These are phyloP conservation scores for Aureobasidium melanogenum DNA, from an alignment of 2,329 filamentous ascomycete species.

Conservation along the genomic window DNA sequence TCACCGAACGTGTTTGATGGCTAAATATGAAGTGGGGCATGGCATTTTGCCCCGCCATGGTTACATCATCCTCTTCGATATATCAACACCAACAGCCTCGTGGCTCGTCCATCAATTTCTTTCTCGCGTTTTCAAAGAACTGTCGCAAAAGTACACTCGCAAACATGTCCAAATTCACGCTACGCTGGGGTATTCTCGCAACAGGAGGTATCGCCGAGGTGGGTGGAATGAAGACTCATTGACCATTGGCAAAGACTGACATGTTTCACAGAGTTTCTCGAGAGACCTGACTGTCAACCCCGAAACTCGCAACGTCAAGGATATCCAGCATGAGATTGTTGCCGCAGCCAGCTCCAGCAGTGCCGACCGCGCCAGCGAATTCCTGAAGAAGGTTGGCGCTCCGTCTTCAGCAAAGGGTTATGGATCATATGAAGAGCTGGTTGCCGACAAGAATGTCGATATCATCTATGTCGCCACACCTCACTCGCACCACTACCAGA, in stretches of 20 bases:
- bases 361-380: slow-evolving; percentile 57
- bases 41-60: slow-evolving; percentile 4
- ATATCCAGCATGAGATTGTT: slow-evolving; percentile 67
- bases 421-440: slow-evolving; percentile 73
- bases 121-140: not conserved
- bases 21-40: not conserved
- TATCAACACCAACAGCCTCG: not conserved
- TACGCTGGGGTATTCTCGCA: slow-evolving; percentile 37
- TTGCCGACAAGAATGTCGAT: slow-evolving; percentile 68
- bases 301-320: slow-evolving; percentile 55
- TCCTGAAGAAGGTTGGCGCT: slow-evolving; percentile 63
- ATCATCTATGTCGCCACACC: slow-evolving; percentile 86
- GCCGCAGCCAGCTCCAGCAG: slow-evolving; percentile 75
- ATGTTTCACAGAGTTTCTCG: slow-evolving; percentile 41
- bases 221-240: too few species aligned
- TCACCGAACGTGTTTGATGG: not conserved
- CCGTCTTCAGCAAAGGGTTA: slow-evolving; percentile 62
- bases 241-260: not conserved
- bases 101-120: not conserved
- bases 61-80: slow-evolving; percentile 2
- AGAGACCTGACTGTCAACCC: slow-evolving; percentile 73
- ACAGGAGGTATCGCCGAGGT: slow-evolving; percentile 39
- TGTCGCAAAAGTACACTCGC: not conserved
- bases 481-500: slow-evolving; percentile 89
- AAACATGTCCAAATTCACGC: slow-evolving; percentile 14